phyloP scores from a whole-genome alignment of 495 filamentous ascomycete genomes.

The Aspergillus avenaceus region DNA sequence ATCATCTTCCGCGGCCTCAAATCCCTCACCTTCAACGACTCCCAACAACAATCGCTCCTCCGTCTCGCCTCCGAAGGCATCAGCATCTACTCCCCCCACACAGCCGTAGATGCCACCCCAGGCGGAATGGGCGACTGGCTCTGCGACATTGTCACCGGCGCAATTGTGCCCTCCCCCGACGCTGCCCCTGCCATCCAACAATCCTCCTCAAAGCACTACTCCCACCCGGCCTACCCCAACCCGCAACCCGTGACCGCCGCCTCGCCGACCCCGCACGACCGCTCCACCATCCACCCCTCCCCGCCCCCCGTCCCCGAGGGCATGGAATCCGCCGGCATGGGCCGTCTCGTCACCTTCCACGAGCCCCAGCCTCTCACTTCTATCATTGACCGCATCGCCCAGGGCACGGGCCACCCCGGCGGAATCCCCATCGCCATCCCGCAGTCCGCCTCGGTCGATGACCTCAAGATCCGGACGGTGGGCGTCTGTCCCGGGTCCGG shows the following conservation, averaged over 20 bases:
- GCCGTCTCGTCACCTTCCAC: conserved; percentile 64
- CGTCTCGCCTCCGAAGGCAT: conserved; percentile 83
- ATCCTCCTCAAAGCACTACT: conserved; percentile 31
- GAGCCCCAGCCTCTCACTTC: conserved; percentile 53
- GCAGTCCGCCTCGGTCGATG: conserved; percentile 46
- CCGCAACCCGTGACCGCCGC: conserved; percentile 19
- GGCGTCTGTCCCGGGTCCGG: conserved; percentile 85
- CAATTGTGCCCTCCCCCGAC: conserved; percentile 22
- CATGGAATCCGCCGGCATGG: conserved; percentile 70
- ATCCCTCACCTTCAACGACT: conserved; percentile 74
- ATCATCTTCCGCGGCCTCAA: conserved; percentile 94
- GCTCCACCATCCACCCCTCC: conserved; percentile 49
- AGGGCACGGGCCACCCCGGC: conserved; percentile 56
- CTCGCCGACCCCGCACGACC: conserved; percentile 40
- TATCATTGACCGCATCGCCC: conserved; percentile 59
- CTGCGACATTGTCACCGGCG: conserved; percentile 72
- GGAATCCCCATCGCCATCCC: conserved; percentile 68
- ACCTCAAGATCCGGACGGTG: conserved; percentile 54
- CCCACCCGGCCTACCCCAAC: conserved; percentile 39
- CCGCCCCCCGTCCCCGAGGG: conserved; percentile 42
- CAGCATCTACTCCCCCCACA: conserved; percentile 93
- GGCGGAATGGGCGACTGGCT: conserved; percentile 94
- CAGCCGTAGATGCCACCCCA: conserved; percentile 83
- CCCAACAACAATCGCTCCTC: conserved; percentile 81
- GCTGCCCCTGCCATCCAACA: conserved; percentile 3